Conservation (phyloP, 2,329 filamentous ascomycete species). For the Talaromyces islandicus region DNA sequence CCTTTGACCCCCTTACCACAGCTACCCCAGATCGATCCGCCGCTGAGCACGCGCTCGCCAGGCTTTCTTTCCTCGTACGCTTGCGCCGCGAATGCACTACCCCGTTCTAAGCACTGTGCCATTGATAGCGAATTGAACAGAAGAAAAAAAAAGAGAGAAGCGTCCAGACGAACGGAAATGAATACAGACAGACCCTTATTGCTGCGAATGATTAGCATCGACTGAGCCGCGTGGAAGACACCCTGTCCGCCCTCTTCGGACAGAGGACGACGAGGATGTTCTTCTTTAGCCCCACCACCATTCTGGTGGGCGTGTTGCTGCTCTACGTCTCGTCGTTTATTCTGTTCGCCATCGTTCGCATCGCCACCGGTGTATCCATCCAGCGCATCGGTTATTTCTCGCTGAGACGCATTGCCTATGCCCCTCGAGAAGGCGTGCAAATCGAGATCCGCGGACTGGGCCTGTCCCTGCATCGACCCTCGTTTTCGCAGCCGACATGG, state of each 20-base stretch:
- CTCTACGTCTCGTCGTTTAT: constrained; percentile 89
- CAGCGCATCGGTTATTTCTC: constrained; percentile 93
- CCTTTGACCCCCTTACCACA: background rate
- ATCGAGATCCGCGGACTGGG: constrained; percentile 87
- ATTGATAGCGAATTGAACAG: background rate
- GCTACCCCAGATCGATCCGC: background rate
- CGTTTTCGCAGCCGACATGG: constrained; percentile 96
- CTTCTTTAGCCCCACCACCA: constrained; percentile 62
- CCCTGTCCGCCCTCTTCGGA: background rate
- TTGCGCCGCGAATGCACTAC: background rate
- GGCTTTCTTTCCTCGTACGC: background rate
- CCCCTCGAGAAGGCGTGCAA: constrained; percentile 78
- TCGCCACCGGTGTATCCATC: constrained; percentile 89
- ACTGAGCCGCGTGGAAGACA: background rate
- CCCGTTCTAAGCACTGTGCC: background rate
- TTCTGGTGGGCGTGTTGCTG: constrained; percentile 78
- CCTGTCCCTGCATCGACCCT: constrained; percentile 82
- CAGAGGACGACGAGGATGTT: constrained; percentile 31
- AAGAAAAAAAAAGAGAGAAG: background rate
- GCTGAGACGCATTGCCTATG: constrained; percentile 82
- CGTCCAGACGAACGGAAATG: background rate
- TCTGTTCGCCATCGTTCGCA: constrained; percentile 84
- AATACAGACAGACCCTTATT: background rate
- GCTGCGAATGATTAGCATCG: constrained; percentile 6
- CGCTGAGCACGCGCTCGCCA: background rate